Conservation (phyloP, 805 yeast species). For the Teunomyces kruisii region DNA sequence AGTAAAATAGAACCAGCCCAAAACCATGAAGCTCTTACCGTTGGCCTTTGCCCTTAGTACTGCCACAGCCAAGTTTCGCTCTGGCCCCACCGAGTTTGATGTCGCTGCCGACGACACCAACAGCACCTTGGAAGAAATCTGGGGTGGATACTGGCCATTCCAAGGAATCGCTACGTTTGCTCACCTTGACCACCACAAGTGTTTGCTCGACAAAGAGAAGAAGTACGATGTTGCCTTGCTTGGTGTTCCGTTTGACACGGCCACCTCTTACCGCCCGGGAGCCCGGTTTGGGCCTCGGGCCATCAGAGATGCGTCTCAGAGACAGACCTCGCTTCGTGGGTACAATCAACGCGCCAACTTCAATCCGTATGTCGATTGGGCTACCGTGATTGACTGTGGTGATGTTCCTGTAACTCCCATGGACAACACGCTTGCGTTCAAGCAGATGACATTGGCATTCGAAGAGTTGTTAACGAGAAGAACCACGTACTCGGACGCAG, state of each 20-base stretch:
- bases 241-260: slow-evolving; percentile 85
- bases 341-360: slow-evolving; percentile 64
- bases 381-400: slow-evolving; percentile 53
- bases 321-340: slow-evolving; percentile 69
- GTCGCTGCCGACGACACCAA: not conserved
- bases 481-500: slow-evolving; percentile 15
- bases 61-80: not conserved
- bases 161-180: slow-evolving; percentile 72
- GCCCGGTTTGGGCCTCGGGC: slow-evolving; percentile 83
- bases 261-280: slow-evolving; percentile 75
- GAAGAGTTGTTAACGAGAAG: slow-evolving; percentile 54
- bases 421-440: slow-evolving; percentile 53
- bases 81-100: not conserved
- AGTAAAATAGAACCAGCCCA: not conserved
- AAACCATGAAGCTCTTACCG: not conserved
- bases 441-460: slow-evolving; percentile 53
- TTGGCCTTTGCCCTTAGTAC: not conserved
- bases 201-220: slow-evolving; percentile 49
- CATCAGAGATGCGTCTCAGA: slow-evolving; percentile 64
- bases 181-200: slow-evolving; percentile 60
- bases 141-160: slow-evolving; percentile 78
- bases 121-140: slow-evolving; percentile 50
- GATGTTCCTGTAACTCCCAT: slow-evolving; percentile 61
- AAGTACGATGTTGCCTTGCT: slow-evolving; percentile 68
- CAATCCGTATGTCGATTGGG: slow-evolving; percentile 53